Evolutionary conservation across 352 stramenopile species (phyloP), one percentile per base, ranked within the genome.

Genomic region (Globisporangium viniferum): DNA sequence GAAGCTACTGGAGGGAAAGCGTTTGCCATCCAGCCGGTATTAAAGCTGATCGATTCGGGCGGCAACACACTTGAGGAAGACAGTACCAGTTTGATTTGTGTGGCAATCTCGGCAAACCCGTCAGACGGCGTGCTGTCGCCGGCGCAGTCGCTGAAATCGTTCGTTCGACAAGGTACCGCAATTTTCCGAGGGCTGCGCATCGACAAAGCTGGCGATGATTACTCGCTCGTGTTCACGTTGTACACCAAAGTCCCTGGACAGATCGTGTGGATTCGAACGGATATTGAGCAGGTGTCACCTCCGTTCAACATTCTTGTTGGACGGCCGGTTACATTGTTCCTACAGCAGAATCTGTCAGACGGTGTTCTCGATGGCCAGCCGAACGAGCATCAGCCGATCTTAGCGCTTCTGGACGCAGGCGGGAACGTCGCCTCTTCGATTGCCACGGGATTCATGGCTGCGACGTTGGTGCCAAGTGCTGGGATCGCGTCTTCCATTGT

Each of bases 151-250:
- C 66, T 91, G 2, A 72, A 68, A 8, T 77, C 73, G 1, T 73
- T 60, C 2, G 84, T 94, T 3, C 73, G 76, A 2, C 69, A 75
- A 12, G 85, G 88, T 0, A 24, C 92, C 10, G 86, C 85, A 22
- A 77, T 84, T 48, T 96, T 94, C 53, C 86, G 87, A 18, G 77
- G 78, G 44, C 74, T 96, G 14, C 80, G 82, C 55, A 93, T 96
- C 29, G 82, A 94, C 66, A 84, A 81, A 62, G 85, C 80, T 5
- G 86, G 86, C 2, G 84, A 80, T 60, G 84, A 90, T 65, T 96
- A 96, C 62, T 80, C 82, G 6, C 71, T 96, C 14, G 70, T 72
- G 4, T 96, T 94, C 36, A 80, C 72, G 14, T 58, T 94, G 3
- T 91, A 91, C 60, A 80, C 64, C n/a, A 84, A 86, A 56, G 66